A percentile compares a stretch with the other conserved stretches of the same genome.
Evolutionary conservation across 1,139 yeast species (phyloP).

Genomic region (Yarrowia galli): DNA sequence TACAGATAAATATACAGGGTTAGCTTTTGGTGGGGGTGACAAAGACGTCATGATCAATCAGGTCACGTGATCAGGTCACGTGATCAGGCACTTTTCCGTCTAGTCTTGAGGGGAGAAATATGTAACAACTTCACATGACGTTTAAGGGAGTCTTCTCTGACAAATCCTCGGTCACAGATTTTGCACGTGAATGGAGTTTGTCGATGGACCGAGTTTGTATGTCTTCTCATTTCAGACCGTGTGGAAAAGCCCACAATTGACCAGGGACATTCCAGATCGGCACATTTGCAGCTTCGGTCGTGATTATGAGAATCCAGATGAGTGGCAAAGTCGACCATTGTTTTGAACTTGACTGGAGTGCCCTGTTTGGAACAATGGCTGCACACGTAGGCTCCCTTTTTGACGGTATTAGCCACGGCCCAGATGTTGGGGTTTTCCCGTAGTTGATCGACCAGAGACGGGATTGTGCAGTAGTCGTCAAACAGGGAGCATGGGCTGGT

Average conservation of each 20-base stretch:
- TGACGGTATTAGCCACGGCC: conserved; percentile 14
- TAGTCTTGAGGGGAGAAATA: not conserved
- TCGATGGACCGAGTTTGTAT: conserved; percentile 22
- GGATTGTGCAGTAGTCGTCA: conserved; percentile 12
- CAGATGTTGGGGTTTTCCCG: conserved; percentile 13
- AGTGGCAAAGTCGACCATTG: conserved; percentile 23
- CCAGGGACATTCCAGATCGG: conserved; percentile 16
- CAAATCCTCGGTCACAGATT: conserved; percentile 11
- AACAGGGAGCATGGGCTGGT: not conserved
- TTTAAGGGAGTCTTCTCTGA: conserved; percentile 26
- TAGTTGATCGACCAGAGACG: conserved; percentile 3
- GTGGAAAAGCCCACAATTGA: conserved; percentile 29
- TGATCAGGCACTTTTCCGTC: conserved; percentile 13
- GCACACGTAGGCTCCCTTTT: conserved; percentile 26
- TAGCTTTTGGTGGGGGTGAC: conserved; percentile 15
- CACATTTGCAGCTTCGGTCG: conserved; percentile 21
- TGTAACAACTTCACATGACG: conserved; percentile 18
- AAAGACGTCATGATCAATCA: too few relatives aligned
- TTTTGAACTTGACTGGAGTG: conserved; percentile 9
- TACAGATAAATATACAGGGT: conserved; percentile 3
- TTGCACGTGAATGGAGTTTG: not conserved
- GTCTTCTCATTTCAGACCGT: conserved; percentile 11
- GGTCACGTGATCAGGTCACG: too few relatives aligned
- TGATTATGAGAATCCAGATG: conserved; percentile 14
- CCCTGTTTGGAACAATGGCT: conserved; percentile 22